These are phyloP conservation scores for Ploettnerulaceae sp. DNA, from an alignment of 2,329 filamentous ascomycete species.

Conservation along the genomic window DNA sequence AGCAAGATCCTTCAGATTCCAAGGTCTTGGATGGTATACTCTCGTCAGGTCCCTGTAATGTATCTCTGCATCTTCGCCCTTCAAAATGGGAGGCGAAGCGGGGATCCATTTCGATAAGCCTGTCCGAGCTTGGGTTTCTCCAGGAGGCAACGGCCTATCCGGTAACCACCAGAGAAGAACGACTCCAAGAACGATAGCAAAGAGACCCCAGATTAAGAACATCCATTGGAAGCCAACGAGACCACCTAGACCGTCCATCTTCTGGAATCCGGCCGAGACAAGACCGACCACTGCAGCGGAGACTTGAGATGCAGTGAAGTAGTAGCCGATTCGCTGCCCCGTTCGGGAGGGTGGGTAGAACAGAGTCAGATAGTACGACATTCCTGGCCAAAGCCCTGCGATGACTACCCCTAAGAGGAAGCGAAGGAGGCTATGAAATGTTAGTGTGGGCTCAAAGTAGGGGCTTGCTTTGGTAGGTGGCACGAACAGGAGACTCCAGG, in stretches of 20 bases:
- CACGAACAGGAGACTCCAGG: constrained; percentile 63
- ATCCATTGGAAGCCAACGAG: constrained; percentile 86
- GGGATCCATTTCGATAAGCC: constrained; percentile 63
- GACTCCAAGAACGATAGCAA: constrained; percentile 67
- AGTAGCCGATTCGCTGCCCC: constrained; percentile 82
- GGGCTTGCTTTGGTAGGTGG: neutral
- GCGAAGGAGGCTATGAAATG: constrained; percentile 56
- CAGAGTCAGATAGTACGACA: constrained; percentile 86
- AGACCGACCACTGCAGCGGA: constrained; percentile 85
- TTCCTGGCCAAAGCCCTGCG: constrained; percentile 88
- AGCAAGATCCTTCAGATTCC: constrained; percentile 66
- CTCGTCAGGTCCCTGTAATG: constrained; percentile 80
- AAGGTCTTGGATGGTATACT: constrained; percentile 71
- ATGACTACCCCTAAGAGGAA: constrained; percentile 83
- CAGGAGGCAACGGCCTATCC: constrained; percentile 72
- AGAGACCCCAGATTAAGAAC: constrained; percentile 82
- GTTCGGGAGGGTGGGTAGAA: constrained; percentile 87
- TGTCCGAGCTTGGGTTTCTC: constrained; percentile 43
- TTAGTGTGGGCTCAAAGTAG: constrained; percentile 7
- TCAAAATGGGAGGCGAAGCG: constrained; percentile 62
- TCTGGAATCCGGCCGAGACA: constrained; percentile 84
- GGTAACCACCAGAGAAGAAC: constrained; percentile 84
- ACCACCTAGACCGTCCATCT: constrained; percentile 76
- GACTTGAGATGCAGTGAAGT: constrained; percentile 84
- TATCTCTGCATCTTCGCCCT: constrained; percentile 69